Base-by-base conservation (phyloP, 192 early-diverging fungal genomes). In the Dissophora globulifera region DNA sequence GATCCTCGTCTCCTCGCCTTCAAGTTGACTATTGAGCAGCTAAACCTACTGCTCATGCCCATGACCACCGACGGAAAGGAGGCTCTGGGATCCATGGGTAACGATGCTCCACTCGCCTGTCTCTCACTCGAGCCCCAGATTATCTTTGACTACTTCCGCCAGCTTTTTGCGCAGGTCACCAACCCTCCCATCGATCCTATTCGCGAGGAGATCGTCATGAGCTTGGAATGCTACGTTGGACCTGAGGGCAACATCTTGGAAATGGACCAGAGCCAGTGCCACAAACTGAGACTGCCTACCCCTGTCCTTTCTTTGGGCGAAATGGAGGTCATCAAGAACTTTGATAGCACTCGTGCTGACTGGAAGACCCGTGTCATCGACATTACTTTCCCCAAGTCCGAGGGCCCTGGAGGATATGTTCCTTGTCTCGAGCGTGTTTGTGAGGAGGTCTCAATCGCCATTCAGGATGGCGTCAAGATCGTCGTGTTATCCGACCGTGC, bases 171-270 rank as follows among this genome's bases (percentile, higher is more conserved):
- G 19, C 97, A 99, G 78, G 97, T 97, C 50, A 96, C 95, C 50
- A 96, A 98, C 80, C 97, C 97, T 60, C 97, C 97, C 2, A 98
- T 99, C 63, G 97, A 99, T 84, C 97, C 97, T 52, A 98, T 99
- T 78, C 94, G 97, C 70, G 96, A 99, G 81, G 91, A 94, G 60
- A 92, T 98, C 67, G 95, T 99, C 85, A 99, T 99, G 97, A 95
- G 94, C 19, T 86, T 97, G 27, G 88, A 91, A 33, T 96, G 95
- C 86, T 94, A 95, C 79, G 84, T 99, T 17, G 97, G 97, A 22
- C 93, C 95, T 6, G 92, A 94, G 72, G 95, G 94, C 43, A 99
- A 99, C 67, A 83, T 99, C 56, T 87, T 99, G 52, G 93, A 95
- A 72, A 87, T 96, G 47, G 82, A 89, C 4, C 86, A 87, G 59